These are phyloP conservation scores for Simplicillium aogashimaense DNA, from an alignment of 2,329 filamentous ascomycete genomes.

Conservation along the genomic window DNA sequence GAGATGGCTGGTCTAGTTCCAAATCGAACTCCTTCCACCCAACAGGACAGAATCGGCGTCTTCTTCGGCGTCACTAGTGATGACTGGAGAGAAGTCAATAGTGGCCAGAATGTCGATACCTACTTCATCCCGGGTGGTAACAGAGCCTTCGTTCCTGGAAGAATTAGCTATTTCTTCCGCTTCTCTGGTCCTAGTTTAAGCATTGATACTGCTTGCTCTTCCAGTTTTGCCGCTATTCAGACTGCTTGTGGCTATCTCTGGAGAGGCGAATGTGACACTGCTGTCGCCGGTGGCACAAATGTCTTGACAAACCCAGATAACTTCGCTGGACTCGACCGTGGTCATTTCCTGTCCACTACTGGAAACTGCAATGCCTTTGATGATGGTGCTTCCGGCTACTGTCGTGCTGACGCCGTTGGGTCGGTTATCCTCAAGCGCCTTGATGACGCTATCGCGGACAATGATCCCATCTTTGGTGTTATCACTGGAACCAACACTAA, in stretches of 20 bases:
- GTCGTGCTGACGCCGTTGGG: constrained; percentile 65
- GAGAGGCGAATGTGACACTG: constrained; percentile 30
- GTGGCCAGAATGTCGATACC: constrained; percentile 21
- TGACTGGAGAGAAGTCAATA: constrained; percentile 71
- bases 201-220: constrained; percentile 27
- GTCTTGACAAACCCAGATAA: constrained; percentile 67
- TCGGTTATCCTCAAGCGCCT: constrained; percentile 68
- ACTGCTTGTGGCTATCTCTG: constrained; percentile 22
- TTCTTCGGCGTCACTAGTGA: constrained; percentile 72
- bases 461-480: constrained; percentile 55
- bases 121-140: constrained; percentile 20
- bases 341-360: constrained; percentile 60
- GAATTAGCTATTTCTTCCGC: constrained; percentile 26
- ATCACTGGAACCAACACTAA: constrained; percentile 57
- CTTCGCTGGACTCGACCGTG: constrained; percentile 64
- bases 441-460: constrained; percentile 52
- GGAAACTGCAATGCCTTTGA: constrained; percentile 58
- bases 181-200: constrained; percentile 22
- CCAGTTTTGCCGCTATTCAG: constrained; percentile 18
- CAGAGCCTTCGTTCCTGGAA: constrained; percentile 20
- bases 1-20: constrained; percentile 64
- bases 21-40: constrained; percentile 53
- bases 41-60: constrained; percentile 47
- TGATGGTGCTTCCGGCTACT: constrained; percentile 71
- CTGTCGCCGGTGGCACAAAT: constrained; percentile 34